These are phyloP conservation scores for Penicillium canescens DNA, from an alignment of 495 filamentous ascomycete species.

Conservation along the genomic window DNA sequence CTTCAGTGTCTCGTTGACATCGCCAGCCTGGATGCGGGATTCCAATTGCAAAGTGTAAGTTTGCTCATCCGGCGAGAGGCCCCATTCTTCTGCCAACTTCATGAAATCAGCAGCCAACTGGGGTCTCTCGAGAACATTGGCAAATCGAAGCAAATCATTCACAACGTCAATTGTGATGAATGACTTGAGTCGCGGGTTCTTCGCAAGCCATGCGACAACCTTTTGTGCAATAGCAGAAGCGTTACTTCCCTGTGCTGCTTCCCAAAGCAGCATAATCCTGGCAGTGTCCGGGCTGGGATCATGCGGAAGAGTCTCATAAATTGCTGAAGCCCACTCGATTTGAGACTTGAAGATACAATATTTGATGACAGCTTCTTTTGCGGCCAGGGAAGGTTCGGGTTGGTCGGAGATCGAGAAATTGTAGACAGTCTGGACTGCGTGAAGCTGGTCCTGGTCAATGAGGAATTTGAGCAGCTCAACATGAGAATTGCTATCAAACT, in stretches of 20 bases:
- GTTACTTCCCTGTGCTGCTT: constrained; percentile 67
- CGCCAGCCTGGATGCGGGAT: constrained; percentile 66
- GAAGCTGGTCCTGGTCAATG: constrained; percentile 36
- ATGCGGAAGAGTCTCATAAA: constrained; percentile 61
- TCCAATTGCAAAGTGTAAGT: constrained; percentile 75
- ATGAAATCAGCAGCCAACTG: constrained; percentile 75
- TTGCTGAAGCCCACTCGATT: constrained; percentile 58
- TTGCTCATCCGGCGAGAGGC: constrained; percentile 59
- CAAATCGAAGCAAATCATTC: constrained; percentile 72
- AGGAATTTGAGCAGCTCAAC: constrained; percentile 38
- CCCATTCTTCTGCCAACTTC: constrained; percentile 58
- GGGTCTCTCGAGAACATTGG: constrained; percentile 66
- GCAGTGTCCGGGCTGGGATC: constrained; percentile 54
- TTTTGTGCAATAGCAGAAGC: constrained; percentile 68
- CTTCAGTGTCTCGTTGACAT: constrained; percentile 64
- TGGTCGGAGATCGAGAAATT: constrained; percentile 50
- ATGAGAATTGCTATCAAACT: constrained; percentile 38
- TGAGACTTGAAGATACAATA: constrained; percentile 61
- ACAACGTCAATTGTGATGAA: constrained; percentile 69
- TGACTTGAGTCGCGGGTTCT: constrained; percentile 33
- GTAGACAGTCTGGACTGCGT: constrained; percentile 51
- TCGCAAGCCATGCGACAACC: constrained; percentile 53
- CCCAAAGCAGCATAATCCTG: constrained; percentile 75
- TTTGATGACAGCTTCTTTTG: constrained; percentile 52
- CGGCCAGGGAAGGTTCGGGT: constrained; percentile 40